Evolutionary conservation across 106 monocot genomes (phyloP).

Genomic region (Iris macrosiphon): DNA sequence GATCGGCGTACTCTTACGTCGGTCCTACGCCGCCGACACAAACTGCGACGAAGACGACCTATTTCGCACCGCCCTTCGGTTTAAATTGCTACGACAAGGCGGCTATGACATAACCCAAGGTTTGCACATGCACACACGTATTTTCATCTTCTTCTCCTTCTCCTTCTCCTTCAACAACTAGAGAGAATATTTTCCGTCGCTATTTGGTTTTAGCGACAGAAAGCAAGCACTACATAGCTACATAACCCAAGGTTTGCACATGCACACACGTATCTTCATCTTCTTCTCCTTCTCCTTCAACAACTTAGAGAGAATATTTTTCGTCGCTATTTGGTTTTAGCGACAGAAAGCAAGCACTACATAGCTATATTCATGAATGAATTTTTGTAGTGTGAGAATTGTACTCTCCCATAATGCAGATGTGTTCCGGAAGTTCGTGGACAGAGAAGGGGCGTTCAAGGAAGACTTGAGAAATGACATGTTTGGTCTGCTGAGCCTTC

Average conservation of each 20-base stretch:
- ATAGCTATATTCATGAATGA: no score
- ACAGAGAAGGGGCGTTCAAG: slow-evolving; percentile 5
- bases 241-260: not conserved
- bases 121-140: not conserved
- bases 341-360: no score
- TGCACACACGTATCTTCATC: not conserved
- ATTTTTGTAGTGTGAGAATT: no score
- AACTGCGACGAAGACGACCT: not conserved
- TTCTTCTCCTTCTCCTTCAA: not conserved
- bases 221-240: no score
- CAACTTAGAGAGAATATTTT: not conserved
- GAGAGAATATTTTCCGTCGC: not conserved
- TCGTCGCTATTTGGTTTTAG: no score
- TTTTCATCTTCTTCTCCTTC: not conserved
- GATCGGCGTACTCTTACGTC: not conserved
- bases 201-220: no score
- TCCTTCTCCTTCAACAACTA: not conserved
- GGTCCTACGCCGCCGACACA: not conserved
- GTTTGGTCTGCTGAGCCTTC: slow-evolving; percentile 4
- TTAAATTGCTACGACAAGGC: slow-evolving; percentile 7
- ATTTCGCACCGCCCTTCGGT: slow-evolving; percentile 7
- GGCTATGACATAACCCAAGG: slow-evolving; percentile 9
- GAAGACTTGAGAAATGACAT: slow-evolving; percentile 2
- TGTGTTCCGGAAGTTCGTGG: slow-evolving; percentile 14
- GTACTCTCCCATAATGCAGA: no score